Percentiles rank a stretch among this genome's conserved stretches.
These are phyloP conservation scores for Cytospora chrysosperma DNA, from an alignment of 2,329 filamentous ascomycete species.

Conservation along the genomic window DNA sequence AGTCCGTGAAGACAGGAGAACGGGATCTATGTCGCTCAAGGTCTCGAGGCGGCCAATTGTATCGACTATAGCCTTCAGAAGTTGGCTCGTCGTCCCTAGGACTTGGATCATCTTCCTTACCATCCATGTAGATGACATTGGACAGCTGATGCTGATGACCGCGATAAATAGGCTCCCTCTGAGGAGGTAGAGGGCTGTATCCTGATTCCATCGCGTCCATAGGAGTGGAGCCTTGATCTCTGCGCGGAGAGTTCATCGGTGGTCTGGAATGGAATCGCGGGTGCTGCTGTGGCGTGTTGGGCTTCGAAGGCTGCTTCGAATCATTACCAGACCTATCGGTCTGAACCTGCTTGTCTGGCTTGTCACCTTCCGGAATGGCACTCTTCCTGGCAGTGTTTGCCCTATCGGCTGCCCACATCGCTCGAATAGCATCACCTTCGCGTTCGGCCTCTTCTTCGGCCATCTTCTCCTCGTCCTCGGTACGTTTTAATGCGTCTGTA, in stretches of 20 bases:
- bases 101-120: constrained; percentile 5
- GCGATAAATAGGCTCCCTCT: constrained; percentile 8
- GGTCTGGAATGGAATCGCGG: constrained; percentile 16
- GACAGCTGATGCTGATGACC: constrained; percentile 15
- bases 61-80: constrained; percentile 24
- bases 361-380: constrained; percentile 30
- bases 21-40: constrained; percentile 32
- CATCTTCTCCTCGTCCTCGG: constrained; percentile 28
- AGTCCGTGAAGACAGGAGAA: constrained; percentile 35
- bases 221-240: constrained; percentile 25
- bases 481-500: constrained; percentile 11
- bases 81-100: constrained; percentile 20
- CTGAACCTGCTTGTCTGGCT: constrained; percentile 17
- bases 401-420: constrained; percentile 36
- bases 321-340: neutral
- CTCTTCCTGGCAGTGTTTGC: constrained; percentile 28
- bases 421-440: constrained; percentile 33
- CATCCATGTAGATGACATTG: constrained; percentile 22
- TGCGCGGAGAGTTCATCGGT: constrained; percentile 6
- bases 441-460: constrained; percentile 32
- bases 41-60: constrained; percentile 27
- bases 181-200: neutral
- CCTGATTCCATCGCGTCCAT: constrained; percentile 29
- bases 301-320: constrained; percentile 19
- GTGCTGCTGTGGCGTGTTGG: constrained; percentile 21